phyloP scores from a whole-genome alignment of 768 basidiomycete species.

The Hypholoma sublateritium region DNA sequence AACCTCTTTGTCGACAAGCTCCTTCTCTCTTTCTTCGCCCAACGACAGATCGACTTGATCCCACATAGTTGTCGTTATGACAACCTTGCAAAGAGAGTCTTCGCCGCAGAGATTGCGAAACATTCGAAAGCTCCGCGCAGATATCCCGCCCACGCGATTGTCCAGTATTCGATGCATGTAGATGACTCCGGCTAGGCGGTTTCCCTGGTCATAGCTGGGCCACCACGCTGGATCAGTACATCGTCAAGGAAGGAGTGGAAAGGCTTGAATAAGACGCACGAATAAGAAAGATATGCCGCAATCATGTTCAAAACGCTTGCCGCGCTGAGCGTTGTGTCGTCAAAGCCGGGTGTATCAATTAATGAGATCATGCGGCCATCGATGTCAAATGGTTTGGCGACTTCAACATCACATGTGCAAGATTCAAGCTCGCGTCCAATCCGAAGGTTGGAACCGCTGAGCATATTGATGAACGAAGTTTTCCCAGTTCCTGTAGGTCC shows the following conservation, averaged over 20 bases:
- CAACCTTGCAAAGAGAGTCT: slow-evolving; percentile 45
- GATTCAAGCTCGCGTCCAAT: slow-evolving; percentile 49
- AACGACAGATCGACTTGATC: slow-evolving; percentile 35
- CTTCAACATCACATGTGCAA: slow-evolving; percentile 47
- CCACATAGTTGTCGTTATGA: slow-evolving; percentile 59
- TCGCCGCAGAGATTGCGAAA: slow-evolving; percentile 56
- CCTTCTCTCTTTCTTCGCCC: slow-evolving; percentile 44
- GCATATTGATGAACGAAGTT: slow-evolving; percentile 52
- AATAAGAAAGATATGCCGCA: slow-evolving; percentile 35
- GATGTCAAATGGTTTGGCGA: slow-evolving; percentile 40
- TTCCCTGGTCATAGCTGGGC: slow-evolving; percentile 30
- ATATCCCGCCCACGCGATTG: slow-evolving; percentile 48
- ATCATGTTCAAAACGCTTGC: slow-evolving; percentile 50
- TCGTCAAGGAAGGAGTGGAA: not conserved
- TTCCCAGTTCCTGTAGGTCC: slow-evolving; percentile 41
- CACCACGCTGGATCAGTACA: not conserved
- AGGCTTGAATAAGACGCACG: slow-evolving; percentile 22
- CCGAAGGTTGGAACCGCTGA: slow-evolving; percentile 46
- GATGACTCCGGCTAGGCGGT: slow-evolving; percentile 50
- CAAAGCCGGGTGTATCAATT: slow-evolving; percentile 64
- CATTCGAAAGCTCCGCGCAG: slow-evolving; percentile 50
- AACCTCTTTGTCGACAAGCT: slow-evolving; percentile 37
- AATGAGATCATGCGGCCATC: slow-evolving; percentile 42
- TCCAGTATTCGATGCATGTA: slow-evolving; percentile 58
- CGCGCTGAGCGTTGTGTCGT: slow-evolving; percentile 50